Evolutionary conservation across 73 alveolate species (phyloP).

Genomic region (Paramecium sexaurelia): DNA sequence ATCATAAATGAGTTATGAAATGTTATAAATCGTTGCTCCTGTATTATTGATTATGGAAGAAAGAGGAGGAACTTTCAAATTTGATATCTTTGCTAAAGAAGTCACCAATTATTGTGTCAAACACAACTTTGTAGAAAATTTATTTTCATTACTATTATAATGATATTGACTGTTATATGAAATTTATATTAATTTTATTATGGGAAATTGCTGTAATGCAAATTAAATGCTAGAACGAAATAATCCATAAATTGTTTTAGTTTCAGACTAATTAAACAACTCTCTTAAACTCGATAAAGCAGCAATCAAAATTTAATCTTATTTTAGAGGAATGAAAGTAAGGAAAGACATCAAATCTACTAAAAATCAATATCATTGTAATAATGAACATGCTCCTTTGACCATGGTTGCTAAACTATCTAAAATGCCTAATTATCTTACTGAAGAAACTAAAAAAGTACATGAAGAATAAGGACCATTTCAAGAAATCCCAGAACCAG

Average conservation of each 20-base stretch:
- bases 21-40: constrained; percentile 11
- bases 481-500: not conserved
- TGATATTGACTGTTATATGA: not conserved
- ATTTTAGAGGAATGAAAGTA: constrained; percentile 7
- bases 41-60: not conserved
- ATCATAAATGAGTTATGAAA: not conserved
- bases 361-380: not conserved
- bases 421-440: constrained; percentile 9
- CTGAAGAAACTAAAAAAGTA: constrained; percentile 43
- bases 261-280: not conserved
- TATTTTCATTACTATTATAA: constrained; percentile 34
- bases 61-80: not conserved
- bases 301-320: not conserved
- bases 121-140: constrained; percentile 37
- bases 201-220: constrained; percentile 31
- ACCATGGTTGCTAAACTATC: not conserved
- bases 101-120: constrained; percentile 44
- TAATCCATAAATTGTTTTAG: not conserved
- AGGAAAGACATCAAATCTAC: constrained; percentile 19
- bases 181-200: not conserved
- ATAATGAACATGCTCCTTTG: constrained; percentile 49
- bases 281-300: not conserved
- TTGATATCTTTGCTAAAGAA: not conserved
- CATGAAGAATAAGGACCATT: constrained; percentile 23
- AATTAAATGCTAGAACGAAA: constrained; percentile 28